phyloP scores from a whole-genome alignment of 2,329 filamentous ascomycete species.

The Apiospora hydei region DNA sequence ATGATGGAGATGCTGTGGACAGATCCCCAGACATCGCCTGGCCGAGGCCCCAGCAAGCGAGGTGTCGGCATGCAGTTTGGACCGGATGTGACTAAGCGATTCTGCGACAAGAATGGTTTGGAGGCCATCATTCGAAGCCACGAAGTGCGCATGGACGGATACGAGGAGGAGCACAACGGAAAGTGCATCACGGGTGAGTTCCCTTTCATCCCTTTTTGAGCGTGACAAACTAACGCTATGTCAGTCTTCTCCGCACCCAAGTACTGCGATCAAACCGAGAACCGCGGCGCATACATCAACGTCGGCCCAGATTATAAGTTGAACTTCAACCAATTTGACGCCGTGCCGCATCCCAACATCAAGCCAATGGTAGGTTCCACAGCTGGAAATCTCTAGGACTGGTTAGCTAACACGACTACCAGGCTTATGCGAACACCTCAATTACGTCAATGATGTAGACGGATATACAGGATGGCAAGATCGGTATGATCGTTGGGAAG shows the following conservation, averaged over 20 bases:
- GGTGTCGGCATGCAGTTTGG: constrained; percentile 97
- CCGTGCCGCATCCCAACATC: constrained; percentile 94
- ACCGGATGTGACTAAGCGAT: constrained; percentile 92
- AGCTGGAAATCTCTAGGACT: constrained; percentile 19
- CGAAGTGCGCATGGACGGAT: constrained; percentile 99
- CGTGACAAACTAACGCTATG: constrained; percentile 36
- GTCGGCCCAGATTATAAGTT: constrained; percentile 92
- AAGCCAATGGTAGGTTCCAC: constrained; percentile 77
- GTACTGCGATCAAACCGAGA: constrained; percentile 98
- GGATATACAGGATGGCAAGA: constrained; percentile 32
- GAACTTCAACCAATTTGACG: constrained; percentile 91
- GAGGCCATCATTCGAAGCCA: constrained; percentile 96
- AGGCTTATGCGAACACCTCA: constrained; percentile 87
- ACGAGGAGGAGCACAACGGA: constrained; percentile 96
- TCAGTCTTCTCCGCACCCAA: constrained; percentile 94
- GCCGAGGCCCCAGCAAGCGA: constrained; percentile 92
- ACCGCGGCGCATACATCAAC: constrained; percentile 98
- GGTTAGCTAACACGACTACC: constrained; percentile 37
- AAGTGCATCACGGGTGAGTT: constrained; percentile 86
- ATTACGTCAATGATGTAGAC: constrained; percentile 78
- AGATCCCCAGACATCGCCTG: constrained; percentile 85
- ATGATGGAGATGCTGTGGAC: constrained; percentile 99
- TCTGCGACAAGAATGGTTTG: constrained; percentile 95
- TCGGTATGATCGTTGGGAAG: constrained; percentile 32
- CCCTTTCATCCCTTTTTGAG: background rate